A percentile compares a stretch with the other conserved stretches of the same genome.
Evolutionary conservation across 139 green algal species (phyloP).

Genomic region (Tetraselmis chui): DNA sequence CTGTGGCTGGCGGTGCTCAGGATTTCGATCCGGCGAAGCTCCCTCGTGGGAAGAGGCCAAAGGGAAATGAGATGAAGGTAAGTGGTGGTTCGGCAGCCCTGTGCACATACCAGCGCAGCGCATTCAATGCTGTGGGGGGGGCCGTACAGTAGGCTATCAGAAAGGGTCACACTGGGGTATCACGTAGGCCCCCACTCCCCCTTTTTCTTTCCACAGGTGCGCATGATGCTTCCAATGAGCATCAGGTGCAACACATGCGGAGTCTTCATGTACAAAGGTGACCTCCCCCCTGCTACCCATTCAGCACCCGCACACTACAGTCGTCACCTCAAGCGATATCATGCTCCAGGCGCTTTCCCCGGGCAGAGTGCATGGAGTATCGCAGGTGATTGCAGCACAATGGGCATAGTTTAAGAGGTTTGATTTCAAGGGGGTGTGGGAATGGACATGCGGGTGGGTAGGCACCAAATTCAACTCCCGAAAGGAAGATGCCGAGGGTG

Average conservation of each 20-base stretch:
- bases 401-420: no score
- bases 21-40: slow-evolving; percentile 90
- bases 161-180: no score
- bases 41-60: slow-evolving; percentile 52
- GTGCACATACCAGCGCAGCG: no score
- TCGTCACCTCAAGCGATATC: slow-evolving; percentile 6
- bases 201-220: slow-evolving; percentile 45
- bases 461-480: slow-evolving; percentile 97
- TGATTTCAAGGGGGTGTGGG: no score
- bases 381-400: no score
- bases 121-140: no score
- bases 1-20: background rate
- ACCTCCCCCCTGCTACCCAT: background rate
- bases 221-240: slow-evolving; percentile 98
- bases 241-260: slow-evolving; percentile 93
- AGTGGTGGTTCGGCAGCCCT: no score
- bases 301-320: background rate
- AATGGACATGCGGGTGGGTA: no score
- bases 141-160: no score
- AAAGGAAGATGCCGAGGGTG: slow-evolving; percentile 88
- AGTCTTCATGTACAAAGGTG: slow-evolving; percentile 93
- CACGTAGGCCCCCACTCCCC: no score
- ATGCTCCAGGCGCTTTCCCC: no score
- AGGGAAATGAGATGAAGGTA: slow-evolving; percentile 87
- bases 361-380: no score